Evolutionary conservation across 495 filamentous ascomycete species (phyloP).

Genomic region (Podospora pseudocomata): DNA sequence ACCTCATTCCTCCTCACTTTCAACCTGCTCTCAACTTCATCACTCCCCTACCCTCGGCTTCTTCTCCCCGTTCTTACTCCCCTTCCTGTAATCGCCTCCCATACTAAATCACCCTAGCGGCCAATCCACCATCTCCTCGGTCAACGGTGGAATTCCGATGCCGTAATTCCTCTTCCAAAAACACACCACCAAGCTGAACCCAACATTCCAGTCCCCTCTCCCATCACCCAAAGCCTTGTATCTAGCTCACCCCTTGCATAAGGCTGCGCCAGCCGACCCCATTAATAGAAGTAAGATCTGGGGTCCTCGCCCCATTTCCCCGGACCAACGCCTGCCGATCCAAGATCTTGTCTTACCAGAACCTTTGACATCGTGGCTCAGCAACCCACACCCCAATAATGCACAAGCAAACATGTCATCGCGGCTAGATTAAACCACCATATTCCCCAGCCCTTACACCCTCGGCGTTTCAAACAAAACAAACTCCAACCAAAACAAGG

Average conservation of each 20-base stretch:
- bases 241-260: neutral
- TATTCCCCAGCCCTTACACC: too few relatives aligned
- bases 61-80: neutral
- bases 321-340: neutral
- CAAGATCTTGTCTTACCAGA: neutral
- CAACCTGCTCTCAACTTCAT: neutral
- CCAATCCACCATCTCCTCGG: neutral
- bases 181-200: neutral
- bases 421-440: neutral
- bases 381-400: neutral
- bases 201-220: neutral
- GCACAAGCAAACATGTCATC: neutral
- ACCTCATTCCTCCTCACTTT: neutral
- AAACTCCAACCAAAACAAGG: too few relatives aligned
- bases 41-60: neutral
- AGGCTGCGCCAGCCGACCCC: neutral
- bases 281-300: neutral
- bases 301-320: neutral
- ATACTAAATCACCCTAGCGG: neutral
- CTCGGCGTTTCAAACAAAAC: too few relatives aligned
- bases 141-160: neutral
- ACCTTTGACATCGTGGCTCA: neutral
- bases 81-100: neutral
- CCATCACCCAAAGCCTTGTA: neutral
- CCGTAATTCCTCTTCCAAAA: neutral